Base-by-base conservation (phyloP, 345 rosid genomes). In the Nasturtium officinale region DNA sequence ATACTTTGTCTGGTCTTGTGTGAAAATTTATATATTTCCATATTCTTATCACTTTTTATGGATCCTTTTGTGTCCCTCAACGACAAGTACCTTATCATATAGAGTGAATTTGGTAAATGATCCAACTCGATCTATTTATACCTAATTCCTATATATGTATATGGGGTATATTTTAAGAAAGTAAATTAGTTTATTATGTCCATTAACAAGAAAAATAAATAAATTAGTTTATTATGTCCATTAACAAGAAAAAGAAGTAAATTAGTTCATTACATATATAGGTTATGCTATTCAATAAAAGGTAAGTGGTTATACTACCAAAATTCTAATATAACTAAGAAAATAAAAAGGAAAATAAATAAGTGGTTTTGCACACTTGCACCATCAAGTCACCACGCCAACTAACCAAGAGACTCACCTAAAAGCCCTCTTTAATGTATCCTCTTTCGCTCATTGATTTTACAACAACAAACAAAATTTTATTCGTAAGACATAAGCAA, bases 351-450 rank as follows among this genome's bases (percentile, higher is more conserved):
- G n/a, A 21, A 52, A 9, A 16, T 0, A 8, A 30, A 73, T 26
- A 51, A 57, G 51, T 74, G 17, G 78, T 29, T 56, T 33, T 13
- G 61, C 47, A 63, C 57, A 53, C 38, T 63, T 42, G 25, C 38
- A 73, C 71, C 71, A 29, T 52, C 61, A 61, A 62, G 62, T 72
- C 70, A 72, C 23, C 16, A 42, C 15, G 33, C 78, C 67, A 74
- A 52, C 73, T 58, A 67, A 50, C 61, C 35, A 57, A 59, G 32
- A 48, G 4, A 59, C 61, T 56, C 28, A 58, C 61, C 43, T 17
- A 74, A 52, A 68, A 52, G 11, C 53, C 23, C 9, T 55, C 46
- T 66, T 66, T 9, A 58, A 28, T 67, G 32, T 74, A 28, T 38
- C 57, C 29, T 25, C 25, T 54, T 53, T n/a, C 52, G 50, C 32